Evolutionary conservation across 169 alveolate genomes (phyloP), one percentile per base, ranked within the genome.

Genomic region (Plasmodium ovale): DNA sequence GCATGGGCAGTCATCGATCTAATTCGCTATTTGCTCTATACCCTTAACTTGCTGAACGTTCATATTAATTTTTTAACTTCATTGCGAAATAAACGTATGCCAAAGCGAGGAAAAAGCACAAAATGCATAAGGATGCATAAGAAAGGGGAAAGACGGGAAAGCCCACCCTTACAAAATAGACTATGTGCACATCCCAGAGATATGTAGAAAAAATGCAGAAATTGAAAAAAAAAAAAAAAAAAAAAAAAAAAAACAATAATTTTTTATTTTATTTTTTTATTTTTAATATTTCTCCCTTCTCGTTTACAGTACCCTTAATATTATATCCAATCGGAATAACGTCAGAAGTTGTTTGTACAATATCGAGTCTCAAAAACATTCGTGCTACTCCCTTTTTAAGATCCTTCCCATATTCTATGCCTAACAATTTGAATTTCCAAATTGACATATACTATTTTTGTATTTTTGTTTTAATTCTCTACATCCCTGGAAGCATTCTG

Each of bases 401-500:
- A 58, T 35, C 90, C 2, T 82, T 49, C 49, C 90, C 90, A 7
- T 82, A 82, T 69, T 23, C 90, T 29, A 82, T 82, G 90, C 90
- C 90, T 16, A 82, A 82, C 42, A 82, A 82, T 82, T 51, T 82
- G 37, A 82, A 82, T 82, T 82, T 82, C 59, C 85, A 82, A 67
- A 82, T 82, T 12, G 90, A 82, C 64, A 82, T 82, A 29, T 82
- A 82, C 42, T 82, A 82, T 70, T 31, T 82, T 35, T 82, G 90
- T 25, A 67, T 82, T n/a, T 65, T 82, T 23, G 85, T 82, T 58
- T 69, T 82, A 16, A 31, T 82, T 29, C 71, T 82, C 0, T 82
- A 82, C 49, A 82, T 82, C 14, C 90, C 90, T 0, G 90, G 90
- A 70, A 59, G 90, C 10, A 49, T 82, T 65, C 14, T 82, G 6